phyloP scores from a whole-genome alignment of 2,329 filamentous ascomycete genomes.

The Diplodia corticola region DNA sequence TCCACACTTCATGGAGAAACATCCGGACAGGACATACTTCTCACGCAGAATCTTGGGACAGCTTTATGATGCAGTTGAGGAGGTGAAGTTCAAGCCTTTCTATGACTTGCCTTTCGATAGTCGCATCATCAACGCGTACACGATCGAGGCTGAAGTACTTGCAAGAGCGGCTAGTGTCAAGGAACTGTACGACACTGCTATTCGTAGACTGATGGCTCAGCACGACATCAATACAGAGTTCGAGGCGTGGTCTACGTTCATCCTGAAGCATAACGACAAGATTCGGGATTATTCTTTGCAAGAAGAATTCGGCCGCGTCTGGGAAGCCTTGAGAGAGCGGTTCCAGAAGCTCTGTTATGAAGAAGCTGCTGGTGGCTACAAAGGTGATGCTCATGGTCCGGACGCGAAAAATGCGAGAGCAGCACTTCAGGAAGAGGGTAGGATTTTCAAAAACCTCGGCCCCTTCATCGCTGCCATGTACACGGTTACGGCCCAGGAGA shows the following conservation, averaged over 20 bases:
- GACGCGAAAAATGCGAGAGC: neutral
- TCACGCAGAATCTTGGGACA: slow-evolving; percentile 74
- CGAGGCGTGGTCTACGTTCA: slow-evolving; percentile 86
- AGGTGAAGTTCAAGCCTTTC: slow-evolving; percentile 69
- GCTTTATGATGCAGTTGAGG: slow-evolving; percentile 75
- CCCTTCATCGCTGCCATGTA: slow-evolving; percentile 88
- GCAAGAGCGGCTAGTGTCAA: slow-evolving; percentile 68
- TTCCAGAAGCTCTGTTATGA: slow-evolving; percentile 68
- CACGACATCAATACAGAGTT: slow-evolving; percentile 84
- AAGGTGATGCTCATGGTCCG: slow-evolving; percentile 48
- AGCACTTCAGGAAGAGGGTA: slow-evolving; percentile 48
- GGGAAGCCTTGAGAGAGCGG: slow-evolving; percentile 64
- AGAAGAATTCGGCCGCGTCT: slow-evolving; percentile 74
- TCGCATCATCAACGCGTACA: slow-evolving; percentile 67
- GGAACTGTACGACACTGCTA: slow-evolving; percentile 70
- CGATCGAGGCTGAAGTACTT: slow-evolving; percentile 57
- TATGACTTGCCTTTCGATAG: slow-evolving; percentile 73
- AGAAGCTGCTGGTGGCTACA: slow-evolving; percentile 58
- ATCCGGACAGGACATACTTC: slow-evolving; percentile 54
- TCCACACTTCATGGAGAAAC: slow-evolving; percentile 82
- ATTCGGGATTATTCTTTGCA: slow-evolving; percentile 81
- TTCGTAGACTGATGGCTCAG: slow-evolving; percentile 81
- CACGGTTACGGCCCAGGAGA: slow-evolving; percentile 71
- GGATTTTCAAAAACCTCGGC: slow-evolving; percentile 59
- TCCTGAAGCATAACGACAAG: slow-evolving; percentile 70